Percentiles rank a stretch among this genome's conserved stretches.
phyloP scores from a whole-genome alignment of 805 yeast genomes.

The Yamadazyma philogaea region DNA sequence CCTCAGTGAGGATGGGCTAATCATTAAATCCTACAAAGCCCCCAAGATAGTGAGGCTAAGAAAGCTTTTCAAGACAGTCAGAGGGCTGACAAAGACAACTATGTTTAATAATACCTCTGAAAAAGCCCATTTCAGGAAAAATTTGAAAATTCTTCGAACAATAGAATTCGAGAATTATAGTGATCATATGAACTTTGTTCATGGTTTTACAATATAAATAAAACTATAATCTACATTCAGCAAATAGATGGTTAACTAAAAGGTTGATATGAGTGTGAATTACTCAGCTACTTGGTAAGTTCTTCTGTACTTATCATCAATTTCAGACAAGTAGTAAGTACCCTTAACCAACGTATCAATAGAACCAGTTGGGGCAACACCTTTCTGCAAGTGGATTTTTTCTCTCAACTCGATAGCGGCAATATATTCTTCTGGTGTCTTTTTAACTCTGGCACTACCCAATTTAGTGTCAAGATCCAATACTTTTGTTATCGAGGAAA shows the following conservation, averaged over 20 bases:
- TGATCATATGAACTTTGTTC: background rate
- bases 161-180: slow-evolving; percentile 1
- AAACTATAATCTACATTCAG: background rate
- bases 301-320: slow-evolving; percentile 90
- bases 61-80: background rate
- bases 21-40: background rate
- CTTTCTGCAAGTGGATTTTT: slow-evolving; percentile 78
- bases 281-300: slow-evolving; percentile 11
- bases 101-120: background rate
- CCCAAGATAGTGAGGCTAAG: background rate
- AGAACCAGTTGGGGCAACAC: slow-evolving; percentile 75
- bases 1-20: slow-evolving; percentile 3
- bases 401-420: slow-evolving; percentile 83
- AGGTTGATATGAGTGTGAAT: background rate
- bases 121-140: background rate
- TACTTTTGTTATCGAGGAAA: slow-evolving; percentile 58
- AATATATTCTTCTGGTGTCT: slow-evolving; percentile 79
- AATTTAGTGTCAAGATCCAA: slow-evolving; percentile 70
- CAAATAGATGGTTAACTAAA: background rate
- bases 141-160: background rate
- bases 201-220: background rate
- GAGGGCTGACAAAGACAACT: background rate
- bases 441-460: slow-evolving; percentile 55
- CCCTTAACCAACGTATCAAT: slow-evolving; percentile 70
- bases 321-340: slow-evolving; percentile 74